A percentile compares a stretch with the other conserved stretches of the same genome.
phyloP scores from a whole-genome alignment of 2,329 filamentous ascomycete genomes.

The Fonsecaea monophora region DNA sequence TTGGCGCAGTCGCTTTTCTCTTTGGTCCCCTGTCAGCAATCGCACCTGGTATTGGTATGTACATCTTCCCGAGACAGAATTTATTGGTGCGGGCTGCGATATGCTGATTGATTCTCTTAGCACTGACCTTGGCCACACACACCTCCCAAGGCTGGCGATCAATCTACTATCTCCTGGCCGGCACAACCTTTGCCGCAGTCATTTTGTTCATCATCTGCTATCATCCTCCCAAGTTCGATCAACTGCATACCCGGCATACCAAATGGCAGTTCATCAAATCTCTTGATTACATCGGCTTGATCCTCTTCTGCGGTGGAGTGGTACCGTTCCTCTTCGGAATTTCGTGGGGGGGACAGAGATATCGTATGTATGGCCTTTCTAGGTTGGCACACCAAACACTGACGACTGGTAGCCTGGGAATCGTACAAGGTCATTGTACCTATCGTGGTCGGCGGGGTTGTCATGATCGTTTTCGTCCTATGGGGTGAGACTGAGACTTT shows the following conservation, averaged over 20 bases:
- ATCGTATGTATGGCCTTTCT: constrained; percentile 10
- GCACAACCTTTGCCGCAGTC: constrained; percentile 14
- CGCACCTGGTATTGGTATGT: constrained; percentile 13
- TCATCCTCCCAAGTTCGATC: constrained; percentile 13
- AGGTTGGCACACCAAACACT: background rate
- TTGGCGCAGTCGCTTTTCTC: constrained; percentile 10
- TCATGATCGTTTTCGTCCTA: background rate
- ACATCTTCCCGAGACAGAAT: constrained; percentile 6
- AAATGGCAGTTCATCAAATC: constrained; percentile 12
- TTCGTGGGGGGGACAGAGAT: constrained; percentile 22
- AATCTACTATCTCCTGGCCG: constrained; percentile 17
- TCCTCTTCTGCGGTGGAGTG: constrained; percentile 16
- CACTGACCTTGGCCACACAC: constrained; percentile 14
- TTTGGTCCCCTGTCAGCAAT: constrained; percentile 8
- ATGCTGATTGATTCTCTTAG: constrained; percentile 8
- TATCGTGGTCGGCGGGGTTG: constrained; percentile 14
- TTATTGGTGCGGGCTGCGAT: constrained; percentile 8
- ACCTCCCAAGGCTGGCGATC: constrained; percentile 16
- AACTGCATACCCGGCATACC: constrained; percentile 15
- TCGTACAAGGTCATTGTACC: constrained; percentile 4
- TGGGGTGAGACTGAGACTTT: constrained; percentile 7
- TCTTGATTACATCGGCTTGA: constrained; percentile 15
- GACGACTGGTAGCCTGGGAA: constrained; percentile 8
- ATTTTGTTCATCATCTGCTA: constrained; percentile 15
- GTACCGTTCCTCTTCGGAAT: constrained; percentile 21